phyloP scores from a whole-genome alignment of 805 yeast species.

The Clavispora santaluciae region DNA sequence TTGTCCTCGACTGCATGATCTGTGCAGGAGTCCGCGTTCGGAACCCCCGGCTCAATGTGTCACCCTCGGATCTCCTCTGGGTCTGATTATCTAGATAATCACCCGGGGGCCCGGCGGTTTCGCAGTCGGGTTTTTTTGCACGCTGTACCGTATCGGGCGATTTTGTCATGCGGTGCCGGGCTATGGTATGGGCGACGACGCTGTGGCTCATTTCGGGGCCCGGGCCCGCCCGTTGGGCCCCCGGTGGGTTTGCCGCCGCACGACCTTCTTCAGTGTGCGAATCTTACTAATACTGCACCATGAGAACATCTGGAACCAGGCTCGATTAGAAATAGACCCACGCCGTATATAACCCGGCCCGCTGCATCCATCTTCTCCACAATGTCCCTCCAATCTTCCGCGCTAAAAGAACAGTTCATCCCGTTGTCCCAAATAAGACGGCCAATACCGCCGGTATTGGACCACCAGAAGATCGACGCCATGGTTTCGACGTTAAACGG shows the following conservation, averaged over 20 bases:
- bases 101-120: too few species aligned
- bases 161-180: too few species aligned
- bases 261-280: too few species aligned
- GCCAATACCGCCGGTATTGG: constrained; percentile 84
- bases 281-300: too few species aligned
- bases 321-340: background rate
- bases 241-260: too few species aligned
- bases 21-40: background rate
- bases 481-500: constrained; percentile 74
- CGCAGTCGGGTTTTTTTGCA: too few species aligned
- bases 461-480: constrained; percentile 65
- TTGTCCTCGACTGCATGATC: background rate
- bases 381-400: constrained; percentile 69
- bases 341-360: background rate
- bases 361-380: too few species aligned
- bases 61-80: background rate
- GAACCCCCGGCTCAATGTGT: background rate
- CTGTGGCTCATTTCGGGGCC: too few species aligned
- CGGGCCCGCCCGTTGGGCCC: too few species aligned
- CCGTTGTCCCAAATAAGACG: constrained; percentile 67
- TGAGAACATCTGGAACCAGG: background rate
- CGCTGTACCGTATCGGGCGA: background rate
- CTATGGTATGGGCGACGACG: too few species aligned
- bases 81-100: background rate
- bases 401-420: constrained; percentile 49